phyloP scores from a whole-genome alignment of 1,284 basidiomycete species.

The Irpex lacteus region DNA sequence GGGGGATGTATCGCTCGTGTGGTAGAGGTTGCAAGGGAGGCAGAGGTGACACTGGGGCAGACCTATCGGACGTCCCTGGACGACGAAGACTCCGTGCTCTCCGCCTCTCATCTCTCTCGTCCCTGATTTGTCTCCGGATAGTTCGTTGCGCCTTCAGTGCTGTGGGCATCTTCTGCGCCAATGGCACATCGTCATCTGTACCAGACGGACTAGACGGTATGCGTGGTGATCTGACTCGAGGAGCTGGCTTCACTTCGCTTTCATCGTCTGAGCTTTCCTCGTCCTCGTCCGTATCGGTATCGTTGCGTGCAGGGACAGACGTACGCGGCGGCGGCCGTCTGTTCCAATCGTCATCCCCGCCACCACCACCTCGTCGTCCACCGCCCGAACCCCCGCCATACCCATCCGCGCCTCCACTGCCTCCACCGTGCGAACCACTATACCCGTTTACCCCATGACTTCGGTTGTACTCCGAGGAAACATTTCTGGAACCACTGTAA shows the following conservation, averaged over 20 bases:
- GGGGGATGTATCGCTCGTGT: background rate
- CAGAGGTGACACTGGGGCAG: background rate
- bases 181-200: conserved; percentile 67
- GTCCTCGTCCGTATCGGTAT: conserved; percentile 34
- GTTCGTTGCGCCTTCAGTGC: conserved; percentile 76
- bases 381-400: conserved; percentile 21
- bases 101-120: conserved; percentile 60
- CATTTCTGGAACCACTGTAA: background rate
- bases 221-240: conserved; percentile 13
- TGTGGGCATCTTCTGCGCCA: conserved; percentile 74
- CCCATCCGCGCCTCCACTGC: conserved; percentile 12
- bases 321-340: conserved; percentile 21
- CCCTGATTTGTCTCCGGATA: conserved; percentile 65
- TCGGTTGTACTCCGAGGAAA: conserved; percentile 2
- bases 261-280: conserved; percentile 45
- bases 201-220: conserved; percentile 13
- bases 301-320: conserved; percentile 27
- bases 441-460: conserved; percentile 15
- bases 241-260: conserved; percentile 25
- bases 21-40: background rate
- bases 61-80: conserved; percentile 4
- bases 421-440: conserved; percentile 25
- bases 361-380: conserved; percentile 34
- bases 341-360: conserved; percentile 28
- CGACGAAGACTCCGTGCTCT: conserved; percentile 40